Percentiles rank a stretch among this genome's conserved stretches.
Conservation (phyloP, 2,329 filamentous ascomycete species). For the Exophiala sideris region DNA sequence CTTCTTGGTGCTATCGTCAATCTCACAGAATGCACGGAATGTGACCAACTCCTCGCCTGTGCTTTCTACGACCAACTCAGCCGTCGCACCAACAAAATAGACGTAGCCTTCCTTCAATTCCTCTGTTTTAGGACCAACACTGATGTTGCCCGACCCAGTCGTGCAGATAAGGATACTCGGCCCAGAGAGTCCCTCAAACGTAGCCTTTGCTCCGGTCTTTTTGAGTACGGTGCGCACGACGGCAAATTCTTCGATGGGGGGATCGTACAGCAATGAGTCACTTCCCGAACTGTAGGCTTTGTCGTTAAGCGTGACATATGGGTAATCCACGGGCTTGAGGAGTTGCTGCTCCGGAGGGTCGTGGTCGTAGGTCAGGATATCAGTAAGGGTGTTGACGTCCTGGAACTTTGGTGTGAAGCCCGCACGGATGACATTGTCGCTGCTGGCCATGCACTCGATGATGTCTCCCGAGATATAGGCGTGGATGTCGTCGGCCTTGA, state of each 20-base stretch:
- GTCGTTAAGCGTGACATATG: constrained; percentile 79
- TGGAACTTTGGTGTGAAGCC: constrained; percentile 99
- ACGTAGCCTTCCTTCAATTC: constrained; percentile 71
- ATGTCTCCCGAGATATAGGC: constrained; percentile 79
- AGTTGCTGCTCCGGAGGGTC: constrained; percentile 94
- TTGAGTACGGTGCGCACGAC: constrained; percentile 79
- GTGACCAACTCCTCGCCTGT: constrained; percentile 69
- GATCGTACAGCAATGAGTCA: constrained; percentile 75
- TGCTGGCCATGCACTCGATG: constrained; percentile 97
- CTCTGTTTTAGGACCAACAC: constrained; percentile 76
- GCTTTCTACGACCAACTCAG: constrained; percentile 75
- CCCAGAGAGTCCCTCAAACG: constrained; percentile 80
- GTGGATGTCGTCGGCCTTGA: constrained; percentile 95
- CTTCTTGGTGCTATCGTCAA: constrained; percentile 49
- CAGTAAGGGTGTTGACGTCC: constrained; percentile 81
- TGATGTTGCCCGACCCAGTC: constrained; percentile 74
- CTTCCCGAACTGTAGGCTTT: constrained; percentile 75
- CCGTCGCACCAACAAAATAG: constrained; percentile 83
- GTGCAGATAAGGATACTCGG: constrained; percentile 95
- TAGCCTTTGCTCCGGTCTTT: constrained; percentile 69
- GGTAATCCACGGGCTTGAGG: constrained; percentile 80
- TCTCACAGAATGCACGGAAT: constrained; percentile 92
- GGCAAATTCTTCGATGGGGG: constrained; percentile 93
- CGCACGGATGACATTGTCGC: constrained; percentile 97
- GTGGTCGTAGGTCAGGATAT: constrained; percentile 92